These are phyloP conservation scores for Beauveria medogensis DNA, from an alignment of 2,329 filamentous ascomycete genomes.

Conservation along the genomic window DNA sequence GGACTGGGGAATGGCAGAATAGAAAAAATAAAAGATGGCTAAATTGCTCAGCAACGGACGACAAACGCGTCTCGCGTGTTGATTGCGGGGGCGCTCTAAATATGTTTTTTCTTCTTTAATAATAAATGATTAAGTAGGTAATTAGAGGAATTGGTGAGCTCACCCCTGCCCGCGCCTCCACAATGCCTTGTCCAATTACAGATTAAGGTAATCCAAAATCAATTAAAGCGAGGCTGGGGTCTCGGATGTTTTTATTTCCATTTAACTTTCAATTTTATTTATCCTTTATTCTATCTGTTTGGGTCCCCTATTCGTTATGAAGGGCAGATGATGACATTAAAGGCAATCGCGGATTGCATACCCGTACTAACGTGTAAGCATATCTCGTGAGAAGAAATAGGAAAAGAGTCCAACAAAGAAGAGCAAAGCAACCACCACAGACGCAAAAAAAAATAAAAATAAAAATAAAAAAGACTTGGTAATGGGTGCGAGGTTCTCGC, in stretches of 20 bases:
- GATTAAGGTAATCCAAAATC: neutral
- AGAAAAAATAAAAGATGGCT: neutral
- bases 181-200: neutral
- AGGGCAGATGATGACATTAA: no score
- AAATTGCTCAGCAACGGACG: neutral
- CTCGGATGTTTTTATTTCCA: neutral
- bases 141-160: neutral
- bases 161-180: neutral
- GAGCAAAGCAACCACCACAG: no score
- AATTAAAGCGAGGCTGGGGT: conserved; percentile 3
- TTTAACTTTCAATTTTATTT: neutral
- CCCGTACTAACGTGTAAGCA: no score
- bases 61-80: neutral
- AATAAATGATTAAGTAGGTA: no score
- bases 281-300: neutral
- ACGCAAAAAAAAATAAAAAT: no score
- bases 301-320: neutral
- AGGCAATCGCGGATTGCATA: no score
- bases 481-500: no score
- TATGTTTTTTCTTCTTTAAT: neutral
- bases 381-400: no score
- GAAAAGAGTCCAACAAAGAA: no score
- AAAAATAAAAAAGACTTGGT: no score
- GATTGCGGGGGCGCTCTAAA: neutral
- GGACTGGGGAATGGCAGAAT: neutral